phyloP scores from a whole-genome alignment of 1,139 yeast species.

The Diutina mesorugosa region DNA sequence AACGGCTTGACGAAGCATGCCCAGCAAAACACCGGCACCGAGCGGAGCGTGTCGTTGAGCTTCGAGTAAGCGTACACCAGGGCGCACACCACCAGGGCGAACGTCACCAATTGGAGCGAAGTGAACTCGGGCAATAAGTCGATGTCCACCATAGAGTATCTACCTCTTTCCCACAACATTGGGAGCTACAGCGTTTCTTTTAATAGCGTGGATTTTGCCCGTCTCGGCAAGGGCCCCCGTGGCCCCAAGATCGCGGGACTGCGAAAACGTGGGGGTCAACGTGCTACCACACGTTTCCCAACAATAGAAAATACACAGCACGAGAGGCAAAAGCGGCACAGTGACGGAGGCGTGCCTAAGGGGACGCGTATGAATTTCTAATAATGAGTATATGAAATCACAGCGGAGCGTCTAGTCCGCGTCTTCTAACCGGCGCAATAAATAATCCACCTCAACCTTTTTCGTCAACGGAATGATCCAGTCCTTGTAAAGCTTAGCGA shows the following conservation, averaged over 20 bases:
- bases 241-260: neutral
- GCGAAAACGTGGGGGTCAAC: constrained; percentile 1
- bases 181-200: neutral
- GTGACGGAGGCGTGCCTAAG: neutral
- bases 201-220: neutral
- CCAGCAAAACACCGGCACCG: constrained; percentile 28
- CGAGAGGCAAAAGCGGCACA: neutral
- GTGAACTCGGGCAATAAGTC: constrained; percentile 1
- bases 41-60: constrained; percentile 12
- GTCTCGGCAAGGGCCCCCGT: neutral
- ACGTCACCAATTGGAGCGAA: neutral
- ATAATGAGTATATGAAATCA: neutral
- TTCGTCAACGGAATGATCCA: constrained; percentile 89
- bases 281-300: neutral
- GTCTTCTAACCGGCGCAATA: constrained; percentile 70
- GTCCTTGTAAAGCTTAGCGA: constrained; percentile 74
- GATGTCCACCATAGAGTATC: neutral
- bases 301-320: neutral
- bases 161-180: neutral
- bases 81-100: constrained; percentile 1
- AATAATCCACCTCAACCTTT: constrained; percentile 86
- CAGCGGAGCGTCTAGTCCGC: constrained; percentile 10
- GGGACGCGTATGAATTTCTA: neutral
- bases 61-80: neutral
- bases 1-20: constrained; percentile 65